These are phyloP conservation scores for Akanthomyces muscarius DNA, from an alignment of 2,329 filamentous ascomycete genomes.

Conservation along the genomic window DNA sequence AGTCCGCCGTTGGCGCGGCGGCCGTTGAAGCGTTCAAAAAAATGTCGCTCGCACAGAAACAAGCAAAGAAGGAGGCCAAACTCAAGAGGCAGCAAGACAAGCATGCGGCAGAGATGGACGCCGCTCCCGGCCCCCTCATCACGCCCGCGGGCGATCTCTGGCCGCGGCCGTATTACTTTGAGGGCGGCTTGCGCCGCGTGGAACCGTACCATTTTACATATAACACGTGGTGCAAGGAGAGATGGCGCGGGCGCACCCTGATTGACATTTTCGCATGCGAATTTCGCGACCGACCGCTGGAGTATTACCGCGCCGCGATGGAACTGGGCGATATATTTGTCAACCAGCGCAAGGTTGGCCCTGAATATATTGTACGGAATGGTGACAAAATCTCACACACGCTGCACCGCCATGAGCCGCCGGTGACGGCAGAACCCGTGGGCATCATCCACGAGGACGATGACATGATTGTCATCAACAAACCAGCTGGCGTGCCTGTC, in stretches of 20 bases:
- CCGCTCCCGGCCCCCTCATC: constrained; percentile 23
- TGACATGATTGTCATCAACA: constrained; percentile 93
- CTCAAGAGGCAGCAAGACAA: constrained; percentile 17
- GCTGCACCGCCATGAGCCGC: constrained; percentile 91
- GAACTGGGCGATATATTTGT: constrained; percentile 72
- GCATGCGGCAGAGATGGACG: constrained; percentile 6
- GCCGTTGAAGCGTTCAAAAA: constrained; percentile 11
- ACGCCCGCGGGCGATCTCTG: constrained; percentile 37
- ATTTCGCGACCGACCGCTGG: constrained; percentile 79
- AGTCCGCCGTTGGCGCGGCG: constrained; percentile 7
- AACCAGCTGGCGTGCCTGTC: constrained; percentile 90
- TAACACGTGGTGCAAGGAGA: constrained; percentile 89
- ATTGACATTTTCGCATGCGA: constrained; percentile 88
- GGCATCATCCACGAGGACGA: constrained; percentile 86
- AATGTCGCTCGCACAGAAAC: not conserved
- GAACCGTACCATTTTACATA: constrained; percentile 89
- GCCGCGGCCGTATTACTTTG: constrained; percentile 73
- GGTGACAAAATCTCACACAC: constrained; percentile 91
- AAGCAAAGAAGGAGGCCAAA: constrained; percentile 14
- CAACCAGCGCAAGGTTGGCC: constrained; percentile 67
- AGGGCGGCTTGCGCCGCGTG: constrained; percentile 78
- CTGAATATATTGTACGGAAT: constrained; percentile 73
- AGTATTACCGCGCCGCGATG: constrained; percentile 87
- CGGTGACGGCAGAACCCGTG: constrained; percentile 76
- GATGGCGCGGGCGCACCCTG: constrained; percentile 79